Evolutionary conservation across 2,329 filamentous ascomycete genomes (phyloP), one percentile per base, ranked within the genome.

Genomic region (Talaromyces sp.): DNA sequence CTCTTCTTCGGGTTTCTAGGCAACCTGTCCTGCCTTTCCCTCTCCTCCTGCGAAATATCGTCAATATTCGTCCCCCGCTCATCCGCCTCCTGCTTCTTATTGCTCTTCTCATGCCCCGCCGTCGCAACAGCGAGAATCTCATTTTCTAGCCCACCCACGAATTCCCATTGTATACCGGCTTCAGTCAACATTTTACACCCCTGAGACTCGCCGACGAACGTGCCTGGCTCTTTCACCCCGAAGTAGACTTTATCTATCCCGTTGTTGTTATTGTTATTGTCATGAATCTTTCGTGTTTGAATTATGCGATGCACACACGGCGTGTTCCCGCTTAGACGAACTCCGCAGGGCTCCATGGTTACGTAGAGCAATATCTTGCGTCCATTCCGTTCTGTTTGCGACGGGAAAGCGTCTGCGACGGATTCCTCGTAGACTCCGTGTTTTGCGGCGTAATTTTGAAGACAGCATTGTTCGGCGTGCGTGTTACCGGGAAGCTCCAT

Each of bases 381-480:
- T 25, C 59, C 64, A 4, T 50, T 25, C n/a, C 64, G 64, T 54
- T 58, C 61, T 19, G 25, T 39, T 2, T 47, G 27, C 3, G 68
- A 65, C 19, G 76, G 76, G 6, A 78, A 68, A 89, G 84, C 76
- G 11, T 71, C 68, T 1, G 68, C 68, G 4, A 79, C 70, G 13
- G 70, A 64, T 3, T 80, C 78, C 4, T 80, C 77, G 6, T 72
- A 56, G 11, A 78, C 70, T 6, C 67, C 68, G 59, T 80, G 74
- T 0, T 70, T 70, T 9, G 74, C 71, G 2, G 78, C 78, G 57
- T 77, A 79, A 69, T 99, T 98, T 58, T 89, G 79, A 64, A 99
- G 85, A 73, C 92, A 96, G 77, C 90, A 94, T 80, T 99, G 93
- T 75, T 99, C 95, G 3, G 95, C 95, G 74, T 99, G 95, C 0